Evolutionary conservation across 441 rosid species (phyloP).

Genomic region (Populus hybrid): DNA sequence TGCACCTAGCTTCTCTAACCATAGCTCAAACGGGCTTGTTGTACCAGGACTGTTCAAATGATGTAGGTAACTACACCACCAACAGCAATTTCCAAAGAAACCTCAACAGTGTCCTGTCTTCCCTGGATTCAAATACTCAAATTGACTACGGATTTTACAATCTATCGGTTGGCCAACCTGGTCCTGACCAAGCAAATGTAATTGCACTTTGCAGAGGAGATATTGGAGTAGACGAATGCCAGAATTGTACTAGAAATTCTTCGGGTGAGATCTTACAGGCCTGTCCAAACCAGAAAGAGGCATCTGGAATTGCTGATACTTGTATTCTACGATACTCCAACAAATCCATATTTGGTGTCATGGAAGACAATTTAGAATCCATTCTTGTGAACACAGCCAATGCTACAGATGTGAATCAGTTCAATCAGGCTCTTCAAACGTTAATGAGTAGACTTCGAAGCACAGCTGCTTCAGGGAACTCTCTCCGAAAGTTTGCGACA

Average conservation of each 20-base stretch:
- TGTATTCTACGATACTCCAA: constrained; percentile 52
- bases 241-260: constrained; percentile 34
- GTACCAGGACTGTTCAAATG: no score
- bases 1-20: not conserved
- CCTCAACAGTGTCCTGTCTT: constrained; percentile 38
- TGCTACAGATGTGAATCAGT: constrained; percentile 27
- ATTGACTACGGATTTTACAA: constrained; percentile 48
- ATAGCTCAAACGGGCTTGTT: not conserved
- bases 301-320: constrained; percentile 29
- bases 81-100: constrained; percentile 39
- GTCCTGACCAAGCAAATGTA: constrained; percentile 31
- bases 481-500: constrained; percentile 39
- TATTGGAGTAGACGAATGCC: constrained; percentile 28
- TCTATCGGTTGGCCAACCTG: constrained; percentile 32
- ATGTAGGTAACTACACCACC: constrained; percentile 43
- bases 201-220: constrained; percentile 62
- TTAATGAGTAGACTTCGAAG: constrained; percentile 28
- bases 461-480: constrained; percentile 31
- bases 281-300: constrained; percentile 54
- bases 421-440: constrained; percentile 29
- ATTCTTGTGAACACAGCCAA: not conserved
- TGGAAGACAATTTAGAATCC: constrained; percentile 6
- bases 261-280: constrained; percentile 18
- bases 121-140: constrained; percentile 27
- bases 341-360: constrained; percentile 15